Conservation (phyloP, 805 yeast genomes). For the Nakazawaea populi region DNA sequence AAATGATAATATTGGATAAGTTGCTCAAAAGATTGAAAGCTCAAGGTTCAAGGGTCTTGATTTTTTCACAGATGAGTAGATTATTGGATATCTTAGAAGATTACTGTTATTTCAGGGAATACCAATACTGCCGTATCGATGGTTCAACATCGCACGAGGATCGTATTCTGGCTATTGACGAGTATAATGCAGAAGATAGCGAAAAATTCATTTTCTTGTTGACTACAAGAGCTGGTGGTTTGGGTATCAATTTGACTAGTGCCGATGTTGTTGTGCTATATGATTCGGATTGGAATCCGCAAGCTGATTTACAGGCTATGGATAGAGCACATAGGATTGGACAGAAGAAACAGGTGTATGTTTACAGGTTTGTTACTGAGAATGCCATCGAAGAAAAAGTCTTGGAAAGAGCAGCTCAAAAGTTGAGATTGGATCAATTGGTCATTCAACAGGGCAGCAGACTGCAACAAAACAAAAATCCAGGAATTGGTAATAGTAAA, state of each 20-base stretch:
- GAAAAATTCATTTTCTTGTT: slow-evolving; percentile 78
- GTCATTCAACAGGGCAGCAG: slow-evolving; percentile 89
- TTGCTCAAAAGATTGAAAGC: slow-evolving; percentile 62
- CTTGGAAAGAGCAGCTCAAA: slow-evolving; percentile 92
- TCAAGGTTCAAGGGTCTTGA: slow-evolving; percentile 84
- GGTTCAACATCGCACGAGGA: slow-evolving; percentile 93
- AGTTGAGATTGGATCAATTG: slow-evolving; percentile 83
- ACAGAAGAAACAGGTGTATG: slow-evolving; percentile 92
- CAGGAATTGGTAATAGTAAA: slow-evolving; percentile 49
- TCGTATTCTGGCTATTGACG: slow-evolving; percentile 88
- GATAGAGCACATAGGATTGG: slow-evolving; percentile 98
- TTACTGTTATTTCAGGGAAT: slow-evolving; percentile 80
- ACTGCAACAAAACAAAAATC: slow-evolving; percentile 28
- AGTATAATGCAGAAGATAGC: slow-evolving; percentile 76
- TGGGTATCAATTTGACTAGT: slow-evolving; percentile 87
- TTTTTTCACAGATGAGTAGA: slow-evolving; percentile 92
- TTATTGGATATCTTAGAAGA: slow-evolving; percentile 86
- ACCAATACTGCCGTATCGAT: slow-evolving; percentile 86
- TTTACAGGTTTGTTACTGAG: slow-evolving; percentile 89
- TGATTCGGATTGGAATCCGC: slow-evolving; percentile 98
- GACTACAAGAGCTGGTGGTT: slow-evolving; percentile 96
- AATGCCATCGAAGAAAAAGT: slow-evolving; percentile 96
- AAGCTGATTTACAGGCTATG: slow-evolving; percentile 97
- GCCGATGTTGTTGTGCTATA: slow-evolving; percentile 87
- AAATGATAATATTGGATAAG: slow-evolving; percentile 84